Conservation (phyloP, 345 rosid genomes). For the Geranium rotundifolium region DNA sequence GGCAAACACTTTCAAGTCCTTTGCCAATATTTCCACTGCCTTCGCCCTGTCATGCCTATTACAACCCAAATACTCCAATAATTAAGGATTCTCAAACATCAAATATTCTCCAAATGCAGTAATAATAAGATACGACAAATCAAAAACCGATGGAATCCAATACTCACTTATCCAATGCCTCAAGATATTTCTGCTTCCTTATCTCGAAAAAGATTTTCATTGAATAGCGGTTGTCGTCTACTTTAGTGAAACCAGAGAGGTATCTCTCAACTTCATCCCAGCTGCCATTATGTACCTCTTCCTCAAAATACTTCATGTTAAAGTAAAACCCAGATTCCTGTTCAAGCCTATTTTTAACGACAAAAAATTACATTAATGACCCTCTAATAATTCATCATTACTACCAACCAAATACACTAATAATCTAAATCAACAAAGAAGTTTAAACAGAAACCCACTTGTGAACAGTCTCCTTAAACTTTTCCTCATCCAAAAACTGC, state of each 20-base stretch:
- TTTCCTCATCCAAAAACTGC: constrained; percentile 98
- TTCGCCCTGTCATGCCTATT: constrained; percentile 85
- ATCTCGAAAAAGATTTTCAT: constrained; percentile 99
- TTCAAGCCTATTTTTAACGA: constrained; percentile 54
- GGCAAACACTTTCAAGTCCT: constrained; percentile 92
- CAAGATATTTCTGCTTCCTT: constrained; percentile 97
- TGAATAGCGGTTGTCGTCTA: constrained; percentile 91
- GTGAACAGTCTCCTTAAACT: constrained; percentile 98
- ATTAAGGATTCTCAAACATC: too few relatives aligned
- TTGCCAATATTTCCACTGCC: constrained; percentile 87
- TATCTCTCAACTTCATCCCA: constrained; percentile 99
- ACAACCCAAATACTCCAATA: constrained; percentile 1
- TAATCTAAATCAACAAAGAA: not conserved
- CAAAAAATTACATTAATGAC: constrained; percentile 5
- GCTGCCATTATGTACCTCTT: constrained; percentile 88
- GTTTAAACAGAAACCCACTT: constrained; percentile 34
- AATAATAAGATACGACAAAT: too few relatives aligned
- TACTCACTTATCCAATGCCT: constrained; percentile 91
- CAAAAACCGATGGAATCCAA: too few relatives aligned
- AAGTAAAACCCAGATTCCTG: constrained; percentile 99
- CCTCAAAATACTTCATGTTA: constrained; percentile 97
- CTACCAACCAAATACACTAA: not conserved
- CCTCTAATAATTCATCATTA: constrained; percentile 1
- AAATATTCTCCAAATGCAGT: too few relatives aligned
- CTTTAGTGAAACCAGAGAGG: constrained; percentile 96